A percentile compares a stretch with the other conserved stretches of the same genome.
phyloP scores from a whole-genome alignment of 2,329 filamentous ascomycete species.

The Lecanicillium sp. region DNA sequence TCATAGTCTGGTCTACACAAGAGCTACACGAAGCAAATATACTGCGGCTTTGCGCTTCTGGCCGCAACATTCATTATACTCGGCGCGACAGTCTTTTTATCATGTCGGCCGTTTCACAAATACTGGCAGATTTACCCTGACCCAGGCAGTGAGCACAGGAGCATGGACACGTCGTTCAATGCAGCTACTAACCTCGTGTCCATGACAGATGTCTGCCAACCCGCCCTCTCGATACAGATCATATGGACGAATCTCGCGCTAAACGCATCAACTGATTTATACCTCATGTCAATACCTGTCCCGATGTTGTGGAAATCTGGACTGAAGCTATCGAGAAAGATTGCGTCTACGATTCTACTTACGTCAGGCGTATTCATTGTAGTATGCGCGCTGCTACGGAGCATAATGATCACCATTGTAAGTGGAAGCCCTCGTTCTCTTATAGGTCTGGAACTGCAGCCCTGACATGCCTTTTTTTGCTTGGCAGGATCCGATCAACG shows the following conservation, averaged over 20 bases:
- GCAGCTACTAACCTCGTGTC: conserved; percentile 35
- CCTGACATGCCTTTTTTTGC: conserved; percentile 22
- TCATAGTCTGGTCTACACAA: conserved; percentile 23
- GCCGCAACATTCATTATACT: conserved; percentile 28
- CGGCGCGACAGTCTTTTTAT: conserved; percentile 27
- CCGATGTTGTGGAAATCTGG: conserved; percentile 49
- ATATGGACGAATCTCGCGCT: conserved; percentile 30
- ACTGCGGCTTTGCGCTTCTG: conserved; percentile 30
- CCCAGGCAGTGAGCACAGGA: conserved; percentile 30
- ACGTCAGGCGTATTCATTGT: conserved; percentile 51
- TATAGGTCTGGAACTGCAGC: conserved; percentile 47
- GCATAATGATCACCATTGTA: conserved; percentile 38
- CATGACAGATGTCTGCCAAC: conserved; percentile 33
- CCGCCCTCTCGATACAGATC: conserved; percentile 34
- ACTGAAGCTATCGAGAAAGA: conserved; percentile 43
- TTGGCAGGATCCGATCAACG: conserved; percentile 15
- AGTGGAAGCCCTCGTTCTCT: conserved; percentile 23
- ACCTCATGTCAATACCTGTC: conserved; percentile 34
- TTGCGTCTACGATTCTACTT: conserved; percentile 48
- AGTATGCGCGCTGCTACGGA: conserved; percentile 47
- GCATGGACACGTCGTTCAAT: too few relatives aligned
- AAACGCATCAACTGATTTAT: conserved; percentile 35
- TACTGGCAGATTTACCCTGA: conserved; percentile 38
- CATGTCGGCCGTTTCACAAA: conserved; percentile 29
- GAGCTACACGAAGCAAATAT: conserved; percentile 23